phyloP scores from a whole-genome alignment of 2,329 filamentous ascomycete species.

The Trichoderma cornu-damae region DNA sequence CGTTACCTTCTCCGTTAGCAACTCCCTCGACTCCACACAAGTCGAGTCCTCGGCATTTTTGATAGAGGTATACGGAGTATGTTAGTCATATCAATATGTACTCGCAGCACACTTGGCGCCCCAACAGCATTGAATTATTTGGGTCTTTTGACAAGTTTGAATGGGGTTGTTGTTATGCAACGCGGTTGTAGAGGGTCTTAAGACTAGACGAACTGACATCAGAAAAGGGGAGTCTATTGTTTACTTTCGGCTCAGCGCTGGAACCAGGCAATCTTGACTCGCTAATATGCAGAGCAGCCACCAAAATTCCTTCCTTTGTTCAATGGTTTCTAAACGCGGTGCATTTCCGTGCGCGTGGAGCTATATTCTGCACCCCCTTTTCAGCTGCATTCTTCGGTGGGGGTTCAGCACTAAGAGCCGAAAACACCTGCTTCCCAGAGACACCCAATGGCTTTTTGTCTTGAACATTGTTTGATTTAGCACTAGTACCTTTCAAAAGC shows the following conservation, averaged over 20 bases:
- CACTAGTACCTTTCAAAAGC: background rate
- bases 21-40: background rate
- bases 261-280: too few species aligned
- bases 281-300: too few species aligned
- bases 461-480: background rate
- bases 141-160: background rate
- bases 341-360: background rate
- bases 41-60: background rate
- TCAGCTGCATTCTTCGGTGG: background rate
- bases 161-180: background rate
- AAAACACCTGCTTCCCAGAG: background rate
- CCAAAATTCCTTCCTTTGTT: too few species aligned
- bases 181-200: background rate
- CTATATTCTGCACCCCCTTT: background rate
- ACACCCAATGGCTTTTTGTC: background rate
- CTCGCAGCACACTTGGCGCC: background rate
- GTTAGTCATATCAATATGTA: conserved; percentile 1
- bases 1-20: conserved; percentile 9
- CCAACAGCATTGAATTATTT: background rate
- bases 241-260: too few species aligned
- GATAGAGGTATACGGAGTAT: background rate
- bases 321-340: background rate
- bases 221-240: too few species aligned
- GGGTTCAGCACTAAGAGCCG: background rate
- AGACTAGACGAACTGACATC: too few species aligned